Conservation (phyloP, 129 eudicot species). For the Mikania micrantha region DNA sequence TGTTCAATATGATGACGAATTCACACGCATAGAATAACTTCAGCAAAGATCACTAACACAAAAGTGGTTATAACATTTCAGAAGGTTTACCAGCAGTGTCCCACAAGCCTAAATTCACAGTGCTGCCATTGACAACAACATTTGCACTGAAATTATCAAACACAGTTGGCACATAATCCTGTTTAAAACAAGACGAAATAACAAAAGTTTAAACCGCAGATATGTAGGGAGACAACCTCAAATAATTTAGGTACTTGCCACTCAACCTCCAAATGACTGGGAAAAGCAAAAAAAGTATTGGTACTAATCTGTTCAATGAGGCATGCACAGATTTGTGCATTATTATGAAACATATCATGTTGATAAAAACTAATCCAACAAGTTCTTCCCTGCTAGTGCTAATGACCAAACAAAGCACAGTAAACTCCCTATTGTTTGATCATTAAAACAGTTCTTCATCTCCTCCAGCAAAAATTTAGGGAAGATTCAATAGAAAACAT, state of each 20-base stretch:
- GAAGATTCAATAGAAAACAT: not conserved
- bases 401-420: not conserved
- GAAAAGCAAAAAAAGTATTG: not conserved
- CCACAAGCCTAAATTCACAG: slow-evolving; percentile 52
- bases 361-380: not conserved
- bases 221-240: not conserved
- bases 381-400: not conserved
- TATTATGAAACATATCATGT: not conserved
- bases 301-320: too few species aligned
- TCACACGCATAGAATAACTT: not conserved
- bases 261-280: not conserved
- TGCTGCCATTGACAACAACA: slow-evolving; percentile 46
- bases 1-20: slow-evolving; percentile 11
- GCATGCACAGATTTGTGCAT: too few species aligned
- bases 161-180: slow-evolving; percentile 58
- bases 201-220: not conserved
- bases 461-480: not conserved
- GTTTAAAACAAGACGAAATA: slow-evolving; percentile 6
- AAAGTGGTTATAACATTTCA: not conserved
- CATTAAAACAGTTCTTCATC: not conserved
- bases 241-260: not conserved
- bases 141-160: slow-evolving; percentile 55
- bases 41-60: not conserved
- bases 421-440: not conserved
- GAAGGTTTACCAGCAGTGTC: slow-evolving; percentile 51